Evolutionary conservation across 352 stramenopile species (phyloP).

Genomic region (Pythium grandisporangium): DNA sequence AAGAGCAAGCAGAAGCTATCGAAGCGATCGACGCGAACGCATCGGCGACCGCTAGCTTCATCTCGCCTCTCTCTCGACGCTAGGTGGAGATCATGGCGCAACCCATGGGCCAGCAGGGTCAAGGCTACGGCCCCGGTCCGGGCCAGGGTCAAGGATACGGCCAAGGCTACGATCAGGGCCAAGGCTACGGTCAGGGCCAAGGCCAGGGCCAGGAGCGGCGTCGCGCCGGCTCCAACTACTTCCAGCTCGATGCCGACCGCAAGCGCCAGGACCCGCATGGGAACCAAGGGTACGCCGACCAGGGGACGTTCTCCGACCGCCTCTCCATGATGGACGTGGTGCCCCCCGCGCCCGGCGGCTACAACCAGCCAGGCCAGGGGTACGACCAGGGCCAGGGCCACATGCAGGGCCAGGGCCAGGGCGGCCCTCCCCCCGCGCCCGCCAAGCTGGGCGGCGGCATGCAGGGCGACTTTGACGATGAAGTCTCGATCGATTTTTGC

Average conservation of each 20-base stretch:
- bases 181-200: background rate
- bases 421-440: background rate
- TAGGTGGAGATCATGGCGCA: too few relatives aligned
- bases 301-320: slow-evolving; percentile 42
- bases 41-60: too few relatives aligned
- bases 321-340: slow-evolving; percentile 68
- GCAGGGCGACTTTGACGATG: slow-evolving; percentile 62
- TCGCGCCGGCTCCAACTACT: slow-evolving; percentile 81
- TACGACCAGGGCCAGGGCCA: background rate
- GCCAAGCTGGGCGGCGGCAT: slow-evolving; percentile 21
- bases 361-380: background rate
- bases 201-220: slow-evolving; percentile 31
- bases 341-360: slow-evolving; percentile 13
- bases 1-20: too few relatives aligned
- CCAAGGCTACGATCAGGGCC: background rate
- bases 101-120: too few relatives aligned
- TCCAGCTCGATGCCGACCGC: slow-evolving; percentile 64
- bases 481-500: slow-evolving; percentile 63
- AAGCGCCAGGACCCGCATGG: slow-evolving; percentile 57
- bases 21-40: too few relatives aligned
- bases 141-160: too few relatives aligned
- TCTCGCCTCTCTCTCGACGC: too few relatives aligned
- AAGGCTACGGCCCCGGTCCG: too few relatives aligned
- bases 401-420: background rate
- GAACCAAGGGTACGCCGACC: slow-evolving; percentile 17